These are phyloP conservation scores for Dissophora ornata DNA, from an alignment of 192 early-diverging fungal species.

Conservation along the genomic window DNA sequence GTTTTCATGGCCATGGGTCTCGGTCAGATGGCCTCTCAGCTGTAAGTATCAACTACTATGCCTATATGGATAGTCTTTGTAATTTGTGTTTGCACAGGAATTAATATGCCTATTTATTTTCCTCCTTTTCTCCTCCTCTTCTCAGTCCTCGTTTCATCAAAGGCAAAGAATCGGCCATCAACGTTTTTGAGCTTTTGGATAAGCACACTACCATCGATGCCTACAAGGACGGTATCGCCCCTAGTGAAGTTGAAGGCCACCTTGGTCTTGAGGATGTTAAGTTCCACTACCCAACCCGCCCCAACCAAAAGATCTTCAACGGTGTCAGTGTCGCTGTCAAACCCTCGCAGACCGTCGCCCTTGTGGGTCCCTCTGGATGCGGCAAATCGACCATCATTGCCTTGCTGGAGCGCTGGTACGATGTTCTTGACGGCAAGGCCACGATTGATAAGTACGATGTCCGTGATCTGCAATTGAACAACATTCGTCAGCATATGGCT, in stretches of 20 bases:
- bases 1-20: conserved; percentile 76
- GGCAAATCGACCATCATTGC: conserved; percentile 72
- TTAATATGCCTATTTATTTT: conserved; percentile 76
- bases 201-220: conserved; percentile 75
- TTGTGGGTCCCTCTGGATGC: conserved; percentile 86
- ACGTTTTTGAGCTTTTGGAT: conserved; percentile 78
- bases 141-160: conserved; percentile 64
- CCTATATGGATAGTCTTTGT: too few relatives aligned
- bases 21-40: conserved; percentile 63
- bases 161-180: conserved; percentile 75
- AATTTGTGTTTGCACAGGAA: conserved; percentile 80
- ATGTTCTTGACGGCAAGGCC: conserved; percentile 63
- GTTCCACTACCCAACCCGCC: conserved; percentile 75
- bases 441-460: conserved; percentile 72
- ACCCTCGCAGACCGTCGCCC: conserved; percentile 80
- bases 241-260: conserved; percentile 54
- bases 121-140: conserved; percentile 64
- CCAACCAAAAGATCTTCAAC: conserved; percentile 64
- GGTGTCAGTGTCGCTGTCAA: conserved; percentile 59
- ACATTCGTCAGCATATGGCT: conserved; percentile 75
- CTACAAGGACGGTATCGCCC: conserved; percentile 58
- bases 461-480: conserved; percentile 66
- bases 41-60: conserved; percentile 20
- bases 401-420: conserved; percentile 56
- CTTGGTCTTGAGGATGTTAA: conserved; percentile 66